Evolutionary conservation across 495 filamentous ascomycete species (phyloP), one percentile per base, ranked within the genome.

Genomic region (Podospora bellae-mahoneyi): DNA sequence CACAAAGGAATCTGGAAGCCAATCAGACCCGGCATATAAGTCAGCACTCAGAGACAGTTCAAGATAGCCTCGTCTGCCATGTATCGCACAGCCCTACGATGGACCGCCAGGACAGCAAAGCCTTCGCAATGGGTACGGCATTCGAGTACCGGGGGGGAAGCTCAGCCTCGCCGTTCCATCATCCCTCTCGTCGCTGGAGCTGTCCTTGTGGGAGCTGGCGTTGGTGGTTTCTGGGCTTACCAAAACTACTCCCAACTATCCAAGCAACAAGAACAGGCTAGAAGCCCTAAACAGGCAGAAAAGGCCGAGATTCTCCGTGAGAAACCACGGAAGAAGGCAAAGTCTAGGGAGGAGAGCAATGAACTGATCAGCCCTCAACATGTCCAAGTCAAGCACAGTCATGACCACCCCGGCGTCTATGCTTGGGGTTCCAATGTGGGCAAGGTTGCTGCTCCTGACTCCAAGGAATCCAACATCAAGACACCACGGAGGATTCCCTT

Each of bases 351-450:
- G 74, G 88, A 91, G 44, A 85, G 85, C 62, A 81, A 91, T 67
- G 90, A 94, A 66, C 71, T 89, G 34, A 85, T 94, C 20, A 90
- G 90, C 72, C 88, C 87, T 10, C 88, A 93, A 72, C 91, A 94
- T 76, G 80, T 93, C 19, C 91, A 97, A 78, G 91, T 94, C 54
- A 93, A 92, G 82, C 88, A 86, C 73, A 96, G 92, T 74, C 89
- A 91, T 86, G 92, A 93, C 78, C 89, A 91, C 65, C 94, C 95
- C 3, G 95, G 92, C 0, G 90, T 97, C 1, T 97, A 96, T 80
- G 87, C 89, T 30, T 99, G 95, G 94, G 95, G 95, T 18, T 91
- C 90, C 2, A 99, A 99, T 73, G 84, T 80, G n/a, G 91, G 94
- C 54, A 81, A 83, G 64, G 94, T 97, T 3, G 92, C 89, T 30